These are phyloP conservation scores for Tremellales sp. DNA, from an alignment of 1,284 basidiomycete species.

Conservation along the genomic window DNA sequence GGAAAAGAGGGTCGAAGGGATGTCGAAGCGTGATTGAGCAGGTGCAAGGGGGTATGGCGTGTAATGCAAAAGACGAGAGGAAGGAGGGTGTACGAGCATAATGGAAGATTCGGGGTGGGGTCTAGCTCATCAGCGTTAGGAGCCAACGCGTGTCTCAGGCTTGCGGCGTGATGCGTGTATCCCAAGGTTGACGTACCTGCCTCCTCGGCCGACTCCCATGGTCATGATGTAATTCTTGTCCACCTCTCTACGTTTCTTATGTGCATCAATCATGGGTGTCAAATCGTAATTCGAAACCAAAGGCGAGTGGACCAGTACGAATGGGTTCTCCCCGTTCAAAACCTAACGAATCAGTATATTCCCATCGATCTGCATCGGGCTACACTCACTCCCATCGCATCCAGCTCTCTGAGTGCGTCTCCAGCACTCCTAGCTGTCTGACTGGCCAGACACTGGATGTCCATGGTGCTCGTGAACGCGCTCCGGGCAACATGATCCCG, in stretches of 20 bases:
- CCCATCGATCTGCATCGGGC: neutral
- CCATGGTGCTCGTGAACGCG: constrained; percentile 61
- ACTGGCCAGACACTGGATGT: constrained; percentile 81
- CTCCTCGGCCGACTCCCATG: constrained; percentile 64
- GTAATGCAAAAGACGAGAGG: constrained; percentile 43
- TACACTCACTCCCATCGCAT: constrained; percentile 62
- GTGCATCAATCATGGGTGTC: constrained; percentile 78
- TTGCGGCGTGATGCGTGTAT: neutral
- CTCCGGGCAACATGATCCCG: constrained; percentile 69
- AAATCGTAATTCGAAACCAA: constrained; percentile 91
- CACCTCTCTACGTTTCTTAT: constrained; percentile 78
- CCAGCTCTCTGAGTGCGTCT: constrained; percentile 94
- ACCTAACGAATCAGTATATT: constrained; percentile 55
- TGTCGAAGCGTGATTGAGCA: constrained; percentile 35
- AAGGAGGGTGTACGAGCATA: constrained; percentile 47
- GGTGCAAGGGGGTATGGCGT: constrained; percentile 42
- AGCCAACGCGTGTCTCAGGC: too few relatives aligned
- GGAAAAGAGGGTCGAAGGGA: constrained; percentile 47
- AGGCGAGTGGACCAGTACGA: constrained; percentile 90
- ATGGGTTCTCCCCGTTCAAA: constrained; percentile 73
- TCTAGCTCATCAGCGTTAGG: constrained; percentile 57
- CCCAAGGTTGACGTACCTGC: constrained; percentile 15
- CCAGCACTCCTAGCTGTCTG: constrained; percentile 86
- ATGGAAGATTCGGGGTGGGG: constrained; percentile 47
- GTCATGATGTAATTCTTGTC: constrained; percentile 97